Percentiles rank a stretch among this genome's conserved stretches.
Conservation (phyloP, 495 filamentous ascomycete genomes). For the Aspergillus affinis region DNA sequence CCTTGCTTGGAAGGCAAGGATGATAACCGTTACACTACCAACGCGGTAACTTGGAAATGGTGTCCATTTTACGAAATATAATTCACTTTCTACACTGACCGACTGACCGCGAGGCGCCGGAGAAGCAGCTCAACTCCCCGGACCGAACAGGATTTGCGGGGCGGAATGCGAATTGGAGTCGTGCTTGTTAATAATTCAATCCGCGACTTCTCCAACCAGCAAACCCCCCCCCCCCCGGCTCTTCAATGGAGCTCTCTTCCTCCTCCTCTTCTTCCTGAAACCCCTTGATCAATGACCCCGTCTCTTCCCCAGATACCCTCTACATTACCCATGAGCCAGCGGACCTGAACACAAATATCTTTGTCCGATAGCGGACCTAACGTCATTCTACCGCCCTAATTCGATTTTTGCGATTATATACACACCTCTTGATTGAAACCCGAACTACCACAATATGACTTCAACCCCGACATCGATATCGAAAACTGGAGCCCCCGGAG, state of each 20-base stretch:
- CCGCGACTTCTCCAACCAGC: background rate
- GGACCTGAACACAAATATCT: background rate
- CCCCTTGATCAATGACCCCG: background rate
- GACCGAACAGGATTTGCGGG: background rate
- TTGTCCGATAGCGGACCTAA: conserved; percentile 19
- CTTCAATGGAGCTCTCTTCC: conserved; percentile 1
- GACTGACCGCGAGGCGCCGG: no score
- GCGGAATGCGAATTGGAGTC: no score
- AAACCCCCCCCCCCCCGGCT: no score
- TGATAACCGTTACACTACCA: background rate
- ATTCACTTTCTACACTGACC: no score
- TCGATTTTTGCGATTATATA: background rate
- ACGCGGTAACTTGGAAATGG: background rate
- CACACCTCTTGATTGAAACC: background rate
- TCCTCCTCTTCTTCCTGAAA: background rate
- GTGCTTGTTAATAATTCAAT: background rate
- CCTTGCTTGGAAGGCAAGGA: background rate
- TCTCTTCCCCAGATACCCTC: background rate
- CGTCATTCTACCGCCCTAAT: background rate
- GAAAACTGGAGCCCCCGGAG: conserved; percentile 12
- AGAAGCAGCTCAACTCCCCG: background rate
- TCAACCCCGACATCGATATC: conserved; percentile 27
- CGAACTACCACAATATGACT: conserved; percentile 21
- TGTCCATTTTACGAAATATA: no score
- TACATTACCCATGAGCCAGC: conserved; percentile 6